Evolutionary conservation across 306 rosid species (phyloP).

Genomic region (Quercus parvula): DNA sequence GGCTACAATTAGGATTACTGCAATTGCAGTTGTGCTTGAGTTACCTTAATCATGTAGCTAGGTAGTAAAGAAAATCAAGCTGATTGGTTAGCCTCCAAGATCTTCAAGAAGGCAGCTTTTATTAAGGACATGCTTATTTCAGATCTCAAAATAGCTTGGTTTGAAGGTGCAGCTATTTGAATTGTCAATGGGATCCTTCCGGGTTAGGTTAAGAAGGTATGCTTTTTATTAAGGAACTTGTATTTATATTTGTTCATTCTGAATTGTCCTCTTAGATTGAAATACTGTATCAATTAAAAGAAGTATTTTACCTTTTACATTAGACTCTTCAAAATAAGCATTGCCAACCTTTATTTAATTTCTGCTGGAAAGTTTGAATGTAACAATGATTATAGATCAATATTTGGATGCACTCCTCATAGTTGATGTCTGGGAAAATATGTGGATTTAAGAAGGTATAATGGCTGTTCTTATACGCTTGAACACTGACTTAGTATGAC

Average conservation of each 20-base stretch:
- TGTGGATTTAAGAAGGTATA: not conserved
- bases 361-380: not conserved
- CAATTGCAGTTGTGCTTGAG: slow-evolving; percentile 85
- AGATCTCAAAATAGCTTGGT: slow-evolving; percentile 88
- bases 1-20: slow-evolving; percentile 83
- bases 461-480: not conserved
- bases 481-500: not conserved
- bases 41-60: slow-evolving; percentile 59
- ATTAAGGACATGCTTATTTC: slow-evolving; percentile 90
- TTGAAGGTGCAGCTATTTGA: slow-evolving; percentile 88
- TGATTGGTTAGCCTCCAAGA: slow-evolving; percentile 92
- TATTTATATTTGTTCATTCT: not conserved
- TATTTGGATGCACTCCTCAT: not conserved
- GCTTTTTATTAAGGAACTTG: slow-evolving; percentile 13
- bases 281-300: too few relatives aligned
- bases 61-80: slow-evolving; percentile 86
- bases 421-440: not conserved
- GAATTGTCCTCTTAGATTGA: too few relatives aligned
- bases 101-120: slow-evolving; percentile 87
- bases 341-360: slow-evolving; percentile 1
- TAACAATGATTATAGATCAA: not conserved
- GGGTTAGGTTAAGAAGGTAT: slow-evolving; percentile 94
- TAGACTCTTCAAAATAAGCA: not conserved
- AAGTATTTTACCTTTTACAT: not conserved
- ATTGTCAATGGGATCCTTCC: slow-evolving; percentile 79